Percentiles rank a stretch among this genome's conserved stretches.
These are phyloP conservation scores for Fusarium guadeloupense DNA, from an alignment of 2,329 filamentous ascomycete genomes.

Conservation along the genomic window DNA sequence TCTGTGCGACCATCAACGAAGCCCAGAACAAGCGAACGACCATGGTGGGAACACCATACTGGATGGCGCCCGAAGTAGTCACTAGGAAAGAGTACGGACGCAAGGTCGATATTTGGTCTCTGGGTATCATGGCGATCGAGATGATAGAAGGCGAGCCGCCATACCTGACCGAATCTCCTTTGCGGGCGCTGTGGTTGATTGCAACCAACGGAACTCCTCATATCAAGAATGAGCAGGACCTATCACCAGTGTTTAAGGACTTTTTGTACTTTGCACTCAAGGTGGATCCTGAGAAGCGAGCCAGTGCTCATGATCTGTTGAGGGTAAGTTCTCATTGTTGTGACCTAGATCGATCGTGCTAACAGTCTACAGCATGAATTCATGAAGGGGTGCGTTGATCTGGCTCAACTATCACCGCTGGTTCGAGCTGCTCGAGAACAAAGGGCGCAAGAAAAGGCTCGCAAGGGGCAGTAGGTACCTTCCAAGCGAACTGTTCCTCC, in stretches of 20 bases:
- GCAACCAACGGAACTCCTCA: conserved; percentile 94
- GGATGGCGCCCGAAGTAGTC: conserved; percentile 99
- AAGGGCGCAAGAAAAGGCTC: conserved; percentile 83
- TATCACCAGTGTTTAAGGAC: conserved; percentile 85
- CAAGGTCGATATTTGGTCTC: conserved; percentile 98
- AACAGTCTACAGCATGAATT: conserved; percentile 72
- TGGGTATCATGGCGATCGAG: conserved; percentile 99
- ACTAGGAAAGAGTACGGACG: conserved; percentile 97
- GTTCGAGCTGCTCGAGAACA: conserved; percentile 87
- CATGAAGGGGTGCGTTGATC: conserved; percentile 78
- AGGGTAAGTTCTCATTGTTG: conserved; percentile 69
- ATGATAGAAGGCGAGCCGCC: conserved; percentile 99
- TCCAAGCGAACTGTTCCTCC: conserved; percentile 33
- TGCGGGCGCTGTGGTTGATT: conserved; percentile 93
- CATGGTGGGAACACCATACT: conserved; percentile 99
- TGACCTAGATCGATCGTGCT: conserved; percentile 39
- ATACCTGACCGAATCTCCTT: conserved; percentile 92
- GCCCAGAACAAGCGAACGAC: conserved; percentile 96
- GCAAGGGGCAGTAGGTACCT: conserved; percentile 61
- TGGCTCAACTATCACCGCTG: conserved; percentile 82
- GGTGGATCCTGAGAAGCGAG: conserved; percentile 96
- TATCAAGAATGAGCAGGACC: conserved; percentile 90
- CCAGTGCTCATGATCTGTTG: conserved; percentile 91
- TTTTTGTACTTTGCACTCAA: conserved; percentile 93
- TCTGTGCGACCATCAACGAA: conserved; percentile 98